phyloP scores from a whole-genome alignment of 192 early-diverging fungal species.

The Funneliformis mosseae region DNA sequence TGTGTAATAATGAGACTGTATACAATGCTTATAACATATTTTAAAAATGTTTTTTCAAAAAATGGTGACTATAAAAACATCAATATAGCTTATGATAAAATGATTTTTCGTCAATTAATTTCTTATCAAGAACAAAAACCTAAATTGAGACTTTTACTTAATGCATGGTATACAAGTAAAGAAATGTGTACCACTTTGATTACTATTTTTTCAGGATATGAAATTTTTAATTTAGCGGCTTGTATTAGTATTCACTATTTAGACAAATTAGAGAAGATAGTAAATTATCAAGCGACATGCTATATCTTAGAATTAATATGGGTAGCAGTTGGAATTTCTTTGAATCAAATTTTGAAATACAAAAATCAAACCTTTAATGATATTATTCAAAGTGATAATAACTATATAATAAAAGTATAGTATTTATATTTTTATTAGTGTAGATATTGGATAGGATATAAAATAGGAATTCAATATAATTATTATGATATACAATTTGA shows the following conservation, averaged over 20 bases:
- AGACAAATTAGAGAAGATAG: neutral
- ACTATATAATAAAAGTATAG: slow-evolving; percentile 6
- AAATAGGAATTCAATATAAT: neutral
- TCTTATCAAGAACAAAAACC: neutral
- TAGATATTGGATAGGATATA: neutral
- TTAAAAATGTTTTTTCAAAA: too few species aligned
- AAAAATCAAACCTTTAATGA: neutral
- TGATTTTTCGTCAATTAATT: neutral
- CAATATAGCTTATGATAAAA: neutral
- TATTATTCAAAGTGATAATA: neutral
- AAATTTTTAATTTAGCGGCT: neutral
- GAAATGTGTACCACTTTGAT: neutral
- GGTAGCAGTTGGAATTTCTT: neutral
- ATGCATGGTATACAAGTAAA: neutral
- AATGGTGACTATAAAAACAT: neutral
- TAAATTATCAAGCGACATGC: neutral
- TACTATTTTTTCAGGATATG: neutral
- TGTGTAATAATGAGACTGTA: too few species aligned
- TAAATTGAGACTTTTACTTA: neutral
- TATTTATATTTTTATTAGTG: slow-evolving; percentile 3
- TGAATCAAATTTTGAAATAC: neutral
- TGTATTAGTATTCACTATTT: slow-evolving; percentile 1
- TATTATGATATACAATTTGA: slow-evolving; percentile 14
- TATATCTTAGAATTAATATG: neutral
- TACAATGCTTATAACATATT: too few species aligned